Evolutionary conservation across 805 yeast species (phyloP).

Genomic region (Dipodascopsis uninucleata): DNA sequence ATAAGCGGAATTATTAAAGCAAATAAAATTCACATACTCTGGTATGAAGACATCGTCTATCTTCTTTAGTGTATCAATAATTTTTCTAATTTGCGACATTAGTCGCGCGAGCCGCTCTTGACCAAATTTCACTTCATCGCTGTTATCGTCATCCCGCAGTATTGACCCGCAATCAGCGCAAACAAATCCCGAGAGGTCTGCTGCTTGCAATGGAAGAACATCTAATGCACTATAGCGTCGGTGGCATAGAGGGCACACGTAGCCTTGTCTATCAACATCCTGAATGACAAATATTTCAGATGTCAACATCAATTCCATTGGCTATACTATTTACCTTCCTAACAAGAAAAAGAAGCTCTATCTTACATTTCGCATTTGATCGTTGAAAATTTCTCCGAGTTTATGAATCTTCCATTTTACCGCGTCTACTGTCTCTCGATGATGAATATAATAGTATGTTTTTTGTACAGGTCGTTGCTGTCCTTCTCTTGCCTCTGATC

Average conservation of each 20-base stretch:
- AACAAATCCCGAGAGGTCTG: conserved; percentile 72
- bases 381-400: conserved; percentile 71
- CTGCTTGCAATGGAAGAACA: conserved; percentile 76
- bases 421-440: conserved; percentile 90
- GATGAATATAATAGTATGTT: conserved; percentile 81
- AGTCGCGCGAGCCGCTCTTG: conserved; percentile 77
- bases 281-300: neutral
- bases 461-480: conserved; percentile 63
- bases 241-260: conserved; percentile 80
- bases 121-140: conserved; percentile 72
- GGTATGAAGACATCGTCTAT: conserved; percentile 77
- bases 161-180: conserved; percentile 80
- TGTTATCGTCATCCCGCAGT: conserved; percentile 82
- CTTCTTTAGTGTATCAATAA: conserved; percentile 75
- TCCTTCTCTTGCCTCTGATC: conserved; percentile 48
- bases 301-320: neutral
- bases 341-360: neutral
- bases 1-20: neutral
- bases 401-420: conserved; percentile 95
- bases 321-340: neutral
- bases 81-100: conserved; percentile 86
- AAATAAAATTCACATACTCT: conserved; percentile 41
- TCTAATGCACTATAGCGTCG: conserved; percentile 80
- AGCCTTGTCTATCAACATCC: conserved; percentile 89
- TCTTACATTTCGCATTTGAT: conserved; percentile 62